Evolutionary conservation across 2,329 filamentous ascomycete genomes (phyloP).

Genomic region (Aureobasidium melanogenum): DNA sequence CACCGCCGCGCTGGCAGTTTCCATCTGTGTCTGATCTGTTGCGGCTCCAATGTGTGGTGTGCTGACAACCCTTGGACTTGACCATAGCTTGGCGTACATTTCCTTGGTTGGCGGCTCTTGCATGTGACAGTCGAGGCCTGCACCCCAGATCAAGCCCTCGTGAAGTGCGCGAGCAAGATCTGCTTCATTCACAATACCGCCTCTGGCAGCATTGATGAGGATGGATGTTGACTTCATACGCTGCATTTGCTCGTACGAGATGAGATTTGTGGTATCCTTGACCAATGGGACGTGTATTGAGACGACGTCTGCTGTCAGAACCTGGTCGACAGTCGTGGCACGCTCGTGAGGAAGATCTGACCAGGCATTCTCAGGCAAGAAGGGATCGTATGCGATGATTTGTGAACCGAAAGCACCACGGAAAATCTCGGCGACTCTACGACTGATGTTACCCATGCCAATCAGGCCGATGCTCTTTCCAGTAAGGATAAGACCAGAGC

Average conservation of each 20-base stretch:
- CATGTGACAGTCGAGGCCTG: slow-evolving; percentile 24
- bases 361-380: slow-evolving; percentile 20
- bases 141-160: slow-evolving; percentile 23
- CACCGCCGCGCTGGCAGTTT: slow-evolving; percentile 29
- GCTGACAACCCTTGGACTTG: slow-evolving; percentile 25
- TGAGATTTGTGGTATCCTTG: slow-evolving; percentile 23
- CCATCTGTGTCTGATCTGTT: slow-evolving; percentile 31
- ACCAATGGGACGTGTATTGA: slow-evolving; percentile 28
- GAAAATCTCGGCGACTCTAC: slow-evolving; percentile 28
- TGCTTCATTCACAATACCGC: slow-evolving; percentile 26
- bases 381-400: slow-evolving; percentile 30
- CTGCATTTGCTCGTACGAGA: slow-evolving; percentile 20
- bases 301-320: slow-evolving; percentile 27
- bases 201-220: slow-evolving; percentile 27
- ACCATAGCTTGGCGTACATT: slow-evolving; percentile 20
- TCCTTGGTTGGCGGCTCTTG: slow-evolving; percentile 24
- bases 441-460: slow-evolving; percentile 32
- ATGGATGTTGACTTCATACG: slow-evolving; percentile 25
- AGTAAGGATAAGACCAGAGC: slow-evolving; percentile 30
- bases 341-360: slow-evolving; percentile 19
- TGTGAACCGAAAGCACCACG: slow-evolving; percentile 22
- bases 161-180: slow-evolving; percentile 22
- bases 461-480: slow-evolving; percentile 30
- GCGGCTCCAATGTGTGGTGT: slow-evolving; percentile 41
- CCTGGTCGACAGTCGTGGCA: slow-evolving; percentile 24